Evolutionary conservation across 805 yeast species (phyloP).

Genomic region (Metschnikowia cubensis): DNA sequence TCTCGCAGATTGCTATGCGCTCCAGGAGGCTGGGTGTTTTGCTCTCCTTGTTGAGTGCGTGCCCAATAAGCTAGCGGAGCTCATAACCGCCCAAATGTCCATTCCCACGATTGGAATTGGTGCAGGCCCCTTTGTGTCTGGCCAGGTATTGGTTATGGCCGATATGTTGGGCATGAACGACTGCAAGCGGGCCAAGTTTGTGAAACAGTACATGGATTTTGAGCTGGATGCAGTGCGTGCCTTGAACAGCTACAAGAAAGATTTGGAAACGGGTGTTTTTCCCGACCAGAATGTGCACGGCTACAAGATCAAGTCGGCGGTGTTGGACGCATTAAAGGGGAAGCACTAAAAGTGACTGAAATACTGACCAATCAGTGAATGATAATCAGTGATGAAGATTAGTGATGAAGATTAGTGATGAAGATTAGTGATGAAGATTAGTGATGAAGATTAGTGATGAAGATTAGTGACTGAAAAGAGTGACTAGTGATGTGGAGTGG

Average conservation of each 20-base stretch:
- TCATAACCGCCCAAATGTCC: conserved; percentile 53
- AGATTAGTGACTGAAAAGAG: too few species aligned
- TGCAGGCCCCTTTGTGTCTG: conserved; percentile 80
- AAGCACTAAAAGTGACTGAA: too few species aligned
- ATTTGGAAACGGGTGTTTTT: conserved; percentile 52
- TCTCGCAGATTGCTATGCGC: conserved; percentile 59
- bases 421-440: too few species aligned
- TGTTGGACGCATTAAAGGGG: conserved; percentile 29
- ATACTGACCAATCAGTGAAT: too few species aligned
- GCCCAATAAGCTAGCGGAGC: conserved; percentile 66
- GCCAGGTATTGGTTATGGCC: conserved; percentile 85
- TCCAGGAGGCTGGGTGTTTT: conserved; percentile 76
- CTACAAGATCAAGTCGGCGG: conserved; percentile 65
- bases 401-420: too few species aligned
- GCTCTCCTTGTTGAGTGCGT: conserved; percentile 78
- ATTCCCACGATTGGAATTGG: conserved; percentile 96
- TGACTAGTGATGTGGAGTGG: too few species aligned
- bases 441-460: background rate
- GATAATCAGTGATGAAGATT: too few species aligned
- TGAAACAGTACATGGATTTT: conserved; percentile 60
- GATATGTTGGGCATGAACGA: conserved; percentile 78
- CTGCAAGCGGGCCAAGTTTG: conserved; percentile 54
- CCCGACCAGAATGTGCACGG: conserved; percentile 63
- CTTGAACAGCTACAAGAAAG: conserved; percentile 50
- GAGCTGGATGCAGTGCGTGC: conserved; percentile 48